phyloP scores from a whole-genome alignment of 768 basidiomycete species.

The Podaxis rugospora region DNA sequence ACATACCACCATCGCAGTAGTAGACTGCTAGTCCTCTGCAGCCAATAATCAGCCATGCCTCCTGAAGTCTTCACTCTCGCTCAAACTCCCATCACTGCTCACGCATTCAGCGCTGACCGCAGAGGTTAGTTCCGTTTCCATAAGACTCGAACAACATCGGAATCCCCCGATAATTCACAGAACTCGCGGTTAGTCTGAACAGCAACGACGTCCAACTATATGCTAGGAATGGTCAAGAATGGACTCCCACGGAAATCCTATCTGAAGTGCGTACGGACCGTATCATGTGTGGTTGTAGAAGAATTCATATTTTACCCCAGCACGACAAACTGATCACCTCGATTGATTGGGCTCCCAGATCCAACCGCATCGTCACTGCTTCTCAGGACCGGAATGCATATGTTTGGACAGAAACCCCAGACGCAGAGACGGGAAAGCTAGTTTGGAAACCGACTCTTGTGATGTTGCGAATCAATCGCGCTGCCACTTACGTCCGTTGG shows the following conservation, averaged over 20 bases:
- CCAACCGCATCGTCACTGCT: conserved; percentile 96
- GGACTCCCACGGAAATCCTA: conserved; percentile 71
- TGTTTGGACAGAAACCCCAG: conserved; percentile 87
- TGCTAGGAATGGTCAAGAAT: conserved; percentile 58
- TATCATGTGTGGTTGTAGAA: neutral
- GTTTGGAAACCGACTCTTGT: conserved; percentile 98
- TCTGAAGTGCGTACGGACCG: conserved; percentile 66
- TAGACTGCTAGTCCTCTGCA: conserved; percentile 85
- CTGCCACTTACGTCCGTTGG: conserved; percentile 94
- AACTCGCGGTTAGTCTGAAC: conserved; percentile 89
- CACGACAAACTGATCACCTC: conserved; percentile 98
- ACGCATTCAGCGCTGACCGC: conserved; percentile 88
- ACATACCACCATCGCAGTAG: conserved; percentile 44
- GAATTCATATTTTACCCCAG: conserved; percentile 33
- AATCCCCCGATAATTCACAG: conserved; percentile 34
- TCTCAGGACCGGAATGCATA: conserved; percentile 99
- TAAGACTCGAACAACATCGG: neutral
- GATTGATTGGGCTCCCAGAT: conserved; percentile 97
- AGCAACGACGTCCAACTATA: conserved; percentile 86
- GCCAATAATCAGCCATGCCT: conserved; percentile 32
- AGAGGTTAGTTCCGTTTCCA: conserved; percentile 54
- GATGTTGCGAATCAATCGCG: conserved; percentile 88
- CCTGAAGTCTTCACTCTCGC: conserved; percentile 77
- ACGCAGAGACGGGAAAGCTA: conserved; percentile 63
- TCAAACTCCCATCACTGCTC: conserved; percentile 82